Conservation (phyloP, 164 flowering plant genomes). For the Sedum album region DNA sequence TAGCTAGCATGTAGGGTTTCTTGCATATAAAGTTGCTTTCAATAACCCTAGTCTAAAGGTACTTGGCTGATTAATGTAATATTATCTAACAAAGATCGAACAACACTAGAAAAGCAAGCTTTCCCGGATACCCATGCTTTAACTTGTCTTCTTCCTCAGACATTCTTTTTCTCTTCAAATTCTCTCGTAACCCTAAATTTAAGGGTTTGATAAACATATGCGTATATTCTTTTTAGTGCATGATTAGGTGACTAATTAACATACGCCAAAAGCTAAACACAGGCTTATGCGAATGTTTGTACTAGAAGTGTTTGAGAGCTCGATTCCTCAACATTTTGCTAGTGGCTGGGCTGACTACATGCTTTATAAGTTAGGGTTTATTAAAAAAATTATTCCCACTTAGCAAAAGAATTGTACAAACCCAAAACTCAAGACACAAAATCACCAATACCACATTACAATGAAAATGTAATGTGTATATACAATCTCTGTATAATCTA, state of each 20-base stretch:
- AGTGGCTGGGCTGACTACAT: too few species aligned
- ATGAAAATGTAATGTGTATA: background rate
- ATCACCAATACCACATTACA: too few species aligned
- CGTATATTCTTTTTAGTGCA: background rate
- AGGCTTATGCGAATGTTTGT: too few species aligned
- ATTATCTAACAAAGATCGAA: background rate
- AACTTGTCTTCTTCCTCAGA: conserved; percentile 1
- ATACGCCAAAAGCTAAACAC: too few species aligned
- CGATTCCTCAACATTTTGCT: too few species aligned
- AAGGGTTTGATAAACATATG: background rate
- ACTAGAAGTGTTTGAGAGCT: too few species aligned
- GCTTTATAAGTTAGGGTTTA: too few species aligned
- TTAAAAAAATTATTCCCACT: too few species aligned
- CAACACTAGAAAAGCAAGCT: background rate
- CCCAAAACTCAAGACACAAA: too few species aligned
- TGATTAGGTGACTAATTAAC: too few species aligned
- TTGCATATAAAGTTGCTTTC: background rate
- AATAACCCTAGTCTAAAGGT: background rate
- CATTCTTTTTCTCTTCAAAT: background rate
- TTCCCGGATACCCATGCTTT: background rate
- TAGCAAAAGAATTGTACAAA: too few species aligned
- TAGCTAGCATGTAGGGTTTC: background rate
- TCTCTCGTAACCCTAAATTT: background rate
- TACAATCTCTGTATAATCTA: background rate
- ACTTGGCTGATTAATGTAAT: background rate